These are phyloP conservation scores for Kluyveromyces starmeri DNA, from an alignment of 805 yeast species.

Conservation along the genomic window DNA sequence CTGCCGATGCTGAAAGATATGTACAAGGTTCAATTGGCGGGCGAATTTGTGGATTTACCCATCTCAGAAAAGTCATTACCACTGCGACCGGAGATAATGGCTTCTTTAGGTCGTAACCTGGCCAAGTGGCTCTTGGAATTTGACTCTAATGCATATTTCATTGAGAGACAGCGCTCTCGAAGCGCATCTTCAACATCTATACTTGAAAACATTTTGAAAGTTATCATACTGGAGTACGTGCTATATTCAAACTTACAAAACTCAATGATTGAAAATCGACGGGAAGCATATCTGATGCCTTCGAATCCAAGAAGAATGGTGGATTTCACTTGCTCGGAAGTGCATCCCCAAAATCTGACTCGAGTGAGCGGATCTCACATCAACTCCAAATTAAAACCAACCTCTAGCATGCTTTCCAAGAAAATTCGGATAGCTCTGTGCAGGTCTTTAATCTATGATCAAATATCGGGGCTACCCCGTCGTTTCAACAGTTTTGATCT, in stretches of 20 bases:
- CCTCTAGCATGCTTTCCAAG: conserved; percentile 6
- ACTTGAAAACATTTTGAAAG: conserved; percentile 42
- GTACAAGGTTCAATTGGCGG: conserved; percentile 28
- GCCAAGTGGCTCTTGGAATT: conserved; percentile 20
- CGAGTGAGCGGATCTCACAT: neutral
- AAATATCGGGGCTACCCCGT: neutral
- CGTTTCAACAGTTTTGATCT: conserved; percentile 2
- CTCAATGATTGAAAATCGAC: conserved; percentile 3
- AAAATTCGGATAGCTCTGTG: conserved; percentile 7
- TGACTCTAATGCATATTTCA: conserved; percentile 35
- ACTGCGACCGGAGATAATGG: conserved; percentile 3
- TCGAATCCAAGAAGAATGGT: conserved; percentile 22
- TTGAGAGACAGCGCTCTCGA: conserved; percentile 52
- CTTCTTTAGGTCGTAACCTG: conserved; percentile 17
- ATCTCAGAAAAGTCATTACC: conserved; percentile 3
- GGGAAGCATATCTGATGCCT: neutral
- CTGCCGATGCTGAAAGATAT: conserved; percentile 27
- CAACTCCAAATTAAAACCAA: conserved; percentile 4
- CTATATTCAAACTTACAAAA: conserved; percentile 14
- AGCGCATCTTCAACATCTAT: conserved; percentile 38
- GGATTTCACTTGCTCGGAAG: conserved; percentile 17
- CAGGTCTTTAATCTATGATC: conserved; percentile 3
- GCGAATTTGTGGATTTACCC: conserved; percentile 7
- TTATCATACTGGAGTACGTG: conserved; percentile 43
- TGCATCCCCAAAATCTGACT: conserved; percentile 3